These are phyloP conservation scores for Lactuca sativa DNA, from an alignment of 129 eudicot genomes.

Conservation along the genomic window DNA sequence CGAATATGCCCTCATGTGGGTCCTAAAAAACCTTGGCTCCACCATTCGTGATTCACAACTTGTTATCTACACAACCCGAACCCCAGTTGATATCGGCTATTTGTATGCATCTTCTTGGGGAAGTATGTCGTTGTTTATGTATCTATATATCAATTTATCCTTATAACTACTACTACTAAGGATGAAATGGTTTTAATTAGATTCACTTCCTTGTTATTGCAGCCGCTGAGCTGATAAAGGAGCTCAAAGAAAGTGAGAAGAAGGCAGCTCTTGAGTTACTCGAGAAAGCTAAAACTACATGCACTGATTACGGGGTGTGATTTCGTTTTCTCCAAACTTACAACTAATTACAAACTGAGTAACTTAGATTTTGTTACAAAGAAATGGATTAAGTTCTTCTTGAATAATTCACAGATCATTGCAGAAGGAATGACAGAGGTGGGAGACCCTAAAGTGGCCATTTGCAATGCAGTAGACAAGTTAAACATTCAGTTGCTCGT, in stretches of 20 bases:
- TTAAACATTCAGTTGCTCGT: conserved; percentile 35
- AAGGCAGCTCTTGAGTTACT: conserved; percentile 28
- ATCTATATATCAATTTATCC: not conserved
- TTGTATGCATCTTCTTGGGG: conserved; percentile 41
- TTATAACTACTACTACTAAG: not conserved
- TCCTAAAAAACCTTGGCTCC: conserved; percentile 31
- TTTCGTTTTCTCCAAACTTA: not conserved
- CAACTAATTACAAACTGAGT: not conserved
- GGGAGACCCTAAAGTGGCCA: conserved; percentile 42
- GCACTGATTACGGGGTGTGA: conserved; percentile 35
- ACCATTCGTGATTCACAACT: conserved; percentile 21
- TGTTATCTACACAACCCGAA: conserved; percentile 26
- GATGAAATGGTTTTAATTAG: not conserved
- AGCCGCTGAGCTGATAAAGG: conserved; percentile 34
- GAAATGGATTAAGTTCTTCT: not conserved
- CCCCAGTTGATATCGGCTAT: conserved; percentile 17
- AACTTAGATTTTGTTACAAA: not conserved
- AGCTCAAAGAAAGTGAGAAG: conserved; percentile 30
- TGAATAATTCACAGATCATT: conserved; percentile 17
- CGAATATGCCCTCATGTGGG: conserved; percentile 40
- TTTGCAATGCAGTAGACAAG: conserved; percentile 39
- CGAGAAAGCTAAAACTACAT: conserved; percentile 41
- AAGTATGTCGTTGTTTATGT: conserved; percentile 1
- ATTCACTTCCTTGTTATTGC: not conserved
- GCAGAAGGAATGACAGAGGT: conserved; percentile 37